Base-by-base conservation (phyloP, 129 eudicot species). In the Centaurea solstitialis region DNA sequence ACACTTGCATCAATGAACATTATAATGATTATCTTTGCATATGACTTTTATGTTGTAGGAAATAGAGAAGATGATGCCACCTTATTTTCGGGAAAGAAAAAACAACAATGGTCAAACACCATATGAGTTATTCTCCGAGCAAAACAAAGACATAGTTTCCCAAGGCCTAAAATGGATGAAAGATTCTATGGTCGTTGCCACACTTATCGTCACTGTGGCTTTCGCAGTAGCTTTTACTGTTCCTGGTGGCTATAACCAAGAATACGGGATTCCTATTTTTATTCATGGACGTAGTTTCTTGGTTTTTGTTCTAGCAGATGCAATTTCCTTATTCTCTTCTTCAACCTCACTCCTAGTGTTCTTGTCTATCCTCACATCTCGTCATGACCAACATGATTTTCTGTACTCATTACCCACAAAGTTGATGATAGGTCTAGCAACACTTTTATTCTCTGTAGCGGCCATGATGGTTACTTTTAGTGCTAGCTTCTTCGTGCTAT, bases 211-310 rank as follows among this genome's bases (percentile, higher is more conserved):
- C 43, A 79, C 84, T 0, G 76, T 84, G 9, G 80, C 83, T 12
- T 84, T 84, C 68, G 83, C 80, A 28, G 80, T 9, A 20, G 87
- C 80, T 17, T 70, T 84, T 24, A 79, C 80, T 2, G 70, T 84
- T 50, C 87, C 87, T 3, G 84, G 87, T 30, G 87, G 84, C 9
- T 73, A 37, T 22, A 24, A 68, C 33, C 61, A 53, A 33, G 75
- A 75, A 0, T 0, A 17, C 2, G 84, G 84, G 4, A n/a, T 57
- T 33, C 87, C 87, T 3, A 6, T 79, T 13, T 76, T 84, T 33
- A 28, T 37, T 73, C 64, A 35, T 41, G 22, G 18, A 15, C 50
- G 9, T 17, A 5, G 15, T 12, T 84, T 79, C 57, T 21, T 74
- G 5, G 77, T 79, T 23, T 79, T 84, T 9, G 45, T 81, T 8